phyloP scores from a whole-genome alignment of 2,329 filamentous ascomycete species.

The Lachnellula subtilissima region DNA sequence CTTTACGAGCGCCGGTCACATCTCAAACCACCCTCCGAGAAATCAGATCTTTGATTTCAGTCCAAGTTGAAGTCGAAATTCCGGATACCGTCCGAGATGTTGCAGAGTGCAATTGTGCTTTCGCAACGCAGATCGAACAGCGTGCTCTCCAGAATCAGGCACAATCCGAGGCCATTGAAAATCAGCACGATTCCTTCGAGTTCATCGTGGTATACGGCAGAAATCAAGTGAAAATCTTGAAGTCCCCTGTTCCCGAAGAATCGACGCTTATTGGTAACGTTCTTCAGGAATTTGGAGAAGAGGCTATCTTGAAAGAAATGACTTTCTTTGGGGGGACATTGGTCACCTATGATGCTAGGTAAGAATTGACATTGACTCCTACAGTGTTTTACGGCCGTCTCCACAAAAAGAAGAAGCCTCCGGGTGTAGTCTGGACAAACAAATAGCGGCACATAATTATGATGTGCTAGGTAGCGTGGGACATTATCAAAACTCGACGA shows the following conservation, averaged over 20 bases:
- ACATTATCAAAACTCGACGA: no score
- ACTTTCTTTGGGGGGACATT: not conserved
- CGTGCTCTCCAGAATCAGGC: not conserved
- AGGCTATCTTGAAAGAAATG: not conserved
- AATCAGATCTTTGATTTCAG: not conserved
- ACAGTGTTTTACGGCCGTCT: no score
- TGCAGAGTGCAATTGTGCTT: not conserved
- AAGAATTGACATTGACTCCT: not conserved
- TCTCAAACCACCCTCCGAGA: not conserved
- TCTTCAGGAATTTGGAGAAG: not conserved
- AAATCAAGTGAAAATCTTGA: not conserved
- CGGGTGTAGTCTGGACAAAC: no score
- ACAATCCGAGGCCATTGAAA: not conserved
- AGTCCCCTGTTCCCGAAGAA: not conserved
- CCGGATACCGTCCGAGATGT: not conserved
- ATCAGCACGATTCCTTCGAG: no score
- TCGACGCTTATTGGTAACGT: not conserved
- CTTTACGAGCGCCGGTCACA: not conserved
- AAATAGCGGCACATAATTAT: no score
- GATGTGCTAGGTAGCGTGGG: no score
- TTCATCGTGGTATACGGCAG: not conserved
- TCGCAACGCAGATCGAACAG: not conserved
- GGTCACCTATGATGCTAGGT: not conserved
- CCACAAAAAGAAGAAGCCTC: no score
- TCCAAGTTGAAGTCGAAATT: not conserved